Conservation (phyloP, 768 basidiomycete genomes). For the Termitomyces sp. region DNA sequence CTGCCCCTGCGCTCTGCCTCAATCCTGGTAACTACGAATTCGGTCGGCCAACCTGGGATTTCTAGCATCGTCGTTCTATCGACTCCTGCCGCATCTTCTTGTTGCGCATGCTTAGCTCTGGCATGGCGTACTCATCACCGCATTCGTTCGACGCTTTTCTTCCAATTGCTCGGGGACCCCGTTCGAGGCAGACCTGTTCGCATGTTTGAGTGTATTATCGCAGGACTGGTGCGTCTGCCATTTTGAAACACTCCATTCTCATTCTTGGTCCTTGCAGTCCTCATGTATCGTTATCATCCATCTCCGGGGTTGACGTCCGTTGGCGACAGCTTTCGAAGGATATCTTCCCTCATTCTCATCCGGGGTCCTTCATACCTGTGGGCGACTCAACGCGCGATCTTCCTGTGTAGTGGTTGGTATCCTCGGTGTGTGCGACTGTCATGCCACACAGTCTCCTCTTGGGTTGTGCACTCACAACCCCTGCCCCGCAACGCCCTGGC, state of each 20-base stretch:
- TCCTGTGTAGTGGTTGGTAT: constrained; percentile 55
- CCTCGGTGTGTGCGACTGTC: constrained; percentile 77
- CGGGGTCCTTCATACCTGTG: constrained; percentile 65
- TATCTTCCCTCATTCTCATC: constrained; percentile 65
- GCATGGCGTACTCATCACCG: constrained; percentile 67
- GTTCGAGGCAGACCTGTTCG: constrained; percentile 59
- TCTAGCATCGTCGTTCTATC: no score
- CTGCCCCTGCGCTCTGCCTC: no score
- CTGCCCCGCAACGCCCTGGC: constrained; percentile 20
- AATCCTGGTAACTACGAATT: no score
- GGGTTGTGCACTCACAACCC: constrained; percentile 77
- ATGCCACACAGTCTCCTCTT: constrained; percentile 93
- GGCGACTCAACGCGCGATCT: not conserved
- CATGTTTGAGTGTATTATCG: constrained; percentile 47
- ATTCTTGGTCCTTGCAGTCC: constrained; percentile 67
- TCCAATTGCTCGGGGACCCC: constrained; percentile 66
- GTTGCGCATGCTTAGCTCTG: constrained; percentile 67
- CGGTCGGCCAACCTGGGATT: no score
- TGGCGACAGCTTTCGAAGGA: constrained; percentile 71
- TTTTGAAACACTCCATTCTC: no score
- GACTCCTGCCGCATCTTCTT: no score
- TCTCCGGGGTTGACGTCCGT: constrained; percentile 61
- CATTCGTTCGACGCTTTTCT: constrained; percentile 63
- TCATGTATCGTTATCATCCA: constrained; percentile 79
- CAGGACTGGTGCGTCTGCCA: constrained; percentile 40